A percentile compares a stretch with the other conserved stretches of the same genome.
Conservation (phyloP, 352 stramenopile species). For the Pythium rishiriense region DNA sequence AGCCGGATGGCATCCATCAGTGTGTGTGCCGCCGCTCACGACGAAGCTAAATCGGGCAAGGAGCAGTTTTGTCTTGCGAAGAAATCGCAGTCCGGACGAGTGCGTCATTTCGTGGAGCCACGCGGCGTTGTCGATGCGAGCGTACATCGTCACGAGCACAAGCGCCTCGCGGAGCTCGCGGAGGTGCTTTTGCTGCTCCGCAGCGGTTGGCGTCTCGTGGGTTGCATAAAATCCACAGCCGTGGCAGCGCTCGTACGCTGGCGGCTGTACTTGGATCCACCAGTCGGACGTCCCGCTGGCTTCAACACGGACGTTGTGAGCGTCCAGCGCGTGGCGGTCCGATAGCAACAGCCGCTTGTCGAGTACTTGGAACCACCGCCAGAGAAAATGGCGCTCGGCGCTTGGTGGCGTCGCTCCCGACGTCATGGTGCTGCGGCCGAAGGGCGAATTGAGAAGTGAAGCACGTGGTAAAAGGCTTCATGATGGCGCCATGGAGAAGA, state of each 20-base stretch:
- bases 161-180: constrained; percentile 13
- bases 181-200: not conserved
- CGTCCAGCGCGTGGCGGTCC: constrained; percentile 9
- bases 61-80: not conserved
- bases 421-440: not conserved
- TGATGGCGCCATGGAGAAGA: not conserved
- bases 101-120: constrained; percentile 3
- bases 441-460: not conserved
- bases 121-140: constrained; percentile 10
- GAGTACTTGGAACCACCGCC: constrained; percentile 10
- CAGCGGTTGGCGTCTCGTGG: not conserved
- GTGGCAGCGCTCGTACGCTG: not conserved
- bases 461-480: not conserved
- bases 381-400: not conserved
- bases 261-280: constrained; percentile 19
- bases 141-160: constrained; percentile 6
- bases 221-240: constrained; percentile 8
- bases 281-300: constrained; percentile 9
- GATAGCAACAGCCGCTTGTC: constrained; percentile 4
- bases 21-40: not conserved
- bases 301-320: constrained; percentile 12
- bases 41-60: constrained; percentile 4
- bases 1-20: not conserved
- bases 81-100: constrained; percentile 9
- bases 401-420: not conserved